phyloP scores from a whole-genome alignment of 2,329 filamentous ascomycete genomes.

The Botrytis squamosa region DNA sequence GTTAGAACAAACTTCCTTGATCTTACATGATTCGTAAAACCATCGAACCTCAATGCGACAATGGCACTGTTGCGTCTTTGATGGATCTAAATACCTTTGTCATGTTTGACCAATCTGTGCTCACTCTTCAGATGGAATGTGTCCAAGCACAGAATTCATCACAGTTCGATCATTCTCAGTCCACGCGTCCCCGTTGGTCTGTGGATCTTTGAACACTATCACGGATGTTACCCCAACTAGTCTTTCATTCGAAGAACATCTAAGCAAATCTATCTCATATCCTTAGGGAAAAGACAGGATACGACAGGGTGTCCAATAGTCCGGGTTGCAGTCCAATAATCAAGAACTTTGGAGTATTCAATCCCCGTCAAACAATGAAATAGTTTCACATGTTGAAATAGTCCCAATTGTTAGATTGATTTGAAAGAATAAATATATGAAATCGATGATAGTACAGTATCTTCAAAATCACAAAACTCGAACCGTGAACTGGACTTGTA shows the following conservation, averaged over 20 bases:
- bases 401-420: not conserved
- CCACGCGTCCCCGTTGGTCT: not conserved
- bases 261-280: not conserved
- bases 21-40: not conserved
- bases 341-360: not conserved
- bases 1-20: not conserved
- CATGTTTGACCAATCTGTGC: not conserved
- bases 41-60: not conserved
- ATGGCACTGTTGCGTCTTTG: not conserved
- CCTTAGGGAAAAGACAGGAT: not conserved
- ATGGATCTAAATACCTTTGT: not conserved
- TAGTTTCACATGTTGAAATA: not conserved
- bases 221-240: not conserved
- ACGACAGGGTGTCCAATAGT: not conserved
- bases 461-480: not conserved
- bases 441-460: not conserved
- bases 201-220: not conserved
- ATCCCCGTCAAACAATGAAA: not conserved
- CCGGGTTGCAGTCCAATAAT: not conserved
- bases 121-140: not conserved
- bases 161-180: not conserved
- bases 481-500: not conserved
- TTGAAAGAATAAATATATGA: not conserved
- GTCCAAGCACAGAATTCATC: not conserved
- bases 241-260: not conserved